These are phyloP conservation scores for Marasmius sp. DNA, from an alignment of 1,284 basidiomycete species.

Conservation along the genomic window DNA sequence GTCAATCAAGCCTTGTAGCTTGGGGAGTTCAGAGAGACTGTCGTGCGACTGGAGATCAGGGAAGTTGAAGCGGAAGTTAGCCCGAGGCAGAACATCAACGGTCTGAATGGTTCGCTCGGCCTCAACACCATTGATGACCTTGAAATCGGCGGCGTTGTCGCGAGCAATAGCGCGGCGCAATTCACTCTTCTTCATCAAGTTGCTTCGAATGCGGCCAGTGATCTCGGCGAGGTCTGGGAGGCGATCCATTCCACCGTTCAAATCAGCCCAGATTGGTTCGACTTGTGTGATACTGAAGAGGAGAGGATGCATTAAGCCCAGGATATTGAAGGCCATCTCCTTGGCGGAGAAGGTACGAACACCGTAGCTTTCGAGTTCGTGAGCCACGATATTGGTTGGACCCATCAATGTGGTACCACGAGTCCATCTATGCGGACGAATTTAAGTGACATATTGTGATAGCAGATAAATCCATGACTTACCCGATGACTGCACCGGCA, in stretches of 20 bases:
- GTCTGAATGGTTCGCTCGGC: constrained; percentile 94
- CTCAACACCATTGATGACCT: constrained; percentile 86
- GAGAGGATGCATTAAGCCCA: constrained; percentile 98
- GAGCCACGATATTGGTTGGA: constrained; percentile 92
- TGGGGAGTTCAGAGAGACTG: constrained; percentile 69
- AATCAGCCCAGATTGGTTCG: constrained; percentile 97
- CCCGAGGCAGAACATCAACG: constrained; percentile 90
- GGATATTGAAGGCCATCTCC: constrained; percentile 99
- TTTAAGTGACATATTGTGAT: not conserved
- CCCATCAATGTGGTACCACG: constrained; percentile 98
- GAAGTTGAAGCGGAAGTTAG: constrained; percentile 97
- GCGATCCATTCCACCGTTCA: constrained; percentile 97
- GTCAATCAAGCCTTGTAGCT: constrained; percentile 87
- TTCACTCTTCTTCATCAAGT: constrained; percentile 80
- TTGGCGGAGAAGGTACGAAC: constrained; percentile 98
- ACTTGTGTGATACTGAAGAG: constrained; percentile 99
- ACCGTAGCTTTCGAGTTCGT: constrained; percentile 91
- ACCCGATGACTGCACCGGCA: constrained; percentile 97
- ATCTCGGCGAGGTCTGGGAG: constrained; percentile 93
- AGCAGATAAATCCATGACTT: constrained; percentile 26
- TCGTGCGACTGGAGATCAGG: constrained; percentile 73
- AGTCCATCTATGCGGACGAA: constrained; percentile 69
- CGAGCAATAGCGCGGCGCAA: constrained; percentile 91
- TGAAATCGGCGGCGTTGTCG: constrained; percentile 95
- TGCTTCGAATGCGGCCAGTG: constrained; percentile 82